Percentiles rank a stretch among this genome's conserved stretches.
Evolutionary conservation across 495 filamentous ascomycete species (phyloP).

Genomic region (Bombardia bombarda): DNA sequence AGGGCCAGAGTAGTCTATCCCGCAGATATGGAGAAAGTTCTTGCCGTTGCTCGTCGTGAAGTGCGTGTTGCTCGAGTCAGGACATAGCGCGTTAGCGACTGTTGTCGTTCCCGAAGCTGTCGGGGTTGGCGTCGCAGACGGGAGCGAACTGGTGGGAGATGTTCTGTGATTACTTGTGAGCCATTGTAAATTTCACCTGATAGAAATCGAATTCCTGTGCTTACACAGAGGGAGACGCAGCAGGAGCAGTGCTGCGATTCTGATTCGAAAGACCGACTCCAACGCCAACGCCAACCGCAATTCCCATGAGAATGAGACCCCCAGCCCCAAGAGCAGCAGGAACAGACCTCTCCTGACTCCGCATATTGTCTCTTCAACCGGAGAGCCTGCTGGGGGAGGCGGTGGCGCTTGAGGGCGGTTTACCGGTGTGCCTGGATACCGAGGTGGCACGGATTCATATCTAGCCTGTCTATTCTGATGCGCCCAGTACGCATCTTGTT

Average conservation of each 20-base stretch:
- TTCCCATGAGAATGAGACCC: conserved; percentile 7
- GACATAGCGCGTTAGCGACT: conserved; percentile 4
- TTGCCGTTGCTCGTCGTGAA: conserved; percentile 6
- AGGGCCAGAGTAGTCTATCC: conserved; percentile 14
- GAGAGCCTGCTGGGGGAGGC: conserved; percentile 1
- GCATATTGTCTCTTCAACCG: conserved; percentile 2
- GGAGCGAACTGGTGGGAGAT: neutral
- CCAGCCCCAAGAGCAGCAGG: conserved; percentile 7
- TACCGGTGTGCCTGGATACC: conserved; percentile 7
- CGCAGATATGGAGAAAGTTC: conserved; percentile 12
- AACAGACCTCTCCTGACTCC: conserved; percentile 8
- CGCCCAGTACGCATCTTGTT: neutral
- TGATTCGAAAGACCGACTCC: conserved; percentile 9
- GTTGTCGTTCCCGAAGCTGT: neutral
- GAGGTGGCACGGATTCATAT: conserved; percentile 2
- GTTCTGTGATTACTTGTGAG: neutral
- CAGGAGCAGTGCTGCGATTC: neutral
- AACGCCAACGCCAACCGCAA: conserved; percentile 16
- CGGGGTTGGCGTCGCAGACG: neutral
- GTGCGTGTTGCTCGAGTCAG: conserved; percentile 2
- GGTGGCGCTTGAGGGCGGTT: neutral
- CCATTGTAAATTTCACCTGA: neutral
- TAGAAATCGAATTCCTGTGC: neutral
- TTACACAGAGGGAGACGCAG: neutral
- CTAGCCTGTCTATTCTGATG: neutral